phyloP scores from a whole-genome alignment of 441 rosid species.

The Viola pubescens region DNA sequence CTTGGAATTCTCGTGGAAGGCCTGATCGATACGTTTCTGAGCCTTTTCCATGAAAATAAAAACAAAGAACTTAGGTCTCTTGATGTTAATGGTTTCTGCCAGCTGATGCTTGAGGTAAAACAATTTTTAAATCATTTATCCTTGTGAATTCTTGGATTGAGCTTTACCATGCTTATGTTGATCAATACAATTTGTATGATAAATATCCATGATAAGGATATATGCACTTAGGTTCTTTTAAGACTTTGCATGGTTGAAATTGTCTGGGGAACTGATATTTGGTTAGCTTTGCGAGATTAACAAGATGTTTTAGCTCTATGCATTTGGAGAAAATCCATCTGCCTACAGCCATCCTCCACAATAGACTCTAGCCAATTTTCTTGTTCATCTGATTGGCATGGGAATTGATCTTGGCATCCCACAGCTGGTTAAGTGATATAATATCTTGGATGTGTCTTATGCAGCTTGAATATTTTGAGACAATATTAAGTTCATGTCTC shows the following conservation, averaged over 20 bases:
- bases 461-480: constrained; percentile 97
- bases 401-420: not conserved
- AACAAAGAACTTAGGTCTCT: constrained; percentile 52
- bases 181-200: too few relatives aligned
- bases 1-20: constrained; percentile 95
- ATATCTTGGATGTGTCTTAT: constrained; percentile 17
- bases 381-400: not conserved
- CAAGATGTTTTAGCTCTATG: too few relatives aligned
- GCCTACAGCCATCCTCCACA: too few relatives aligned
- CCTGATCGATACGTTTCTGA: constrained; percentile 78
- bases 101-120: constrained; percentile 91
- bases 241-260: too few relatives aligned
- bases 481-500: constrained; percentile 68
- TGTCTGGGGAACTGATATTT: too few relatives aligned
- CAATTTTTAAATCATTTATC: not conserved
- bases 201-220: too few relatives aligned
- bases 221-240: too few relatives aligned
- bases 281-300: too few relatives aligned
- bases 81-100: constrained; percentile 95
- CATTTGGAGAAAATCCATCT: too few relatives aligned
- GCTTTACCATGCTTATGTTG: too few relatives aligned
- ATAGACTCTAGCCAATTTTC: not conserved
- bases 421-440: not conserved
- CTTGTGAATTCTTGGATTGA: too few relatives aligned
- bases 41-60: constrained; percentile 69